Evolutionary conservation across 768 basidiomycete genomes (phyloP), one percentile per base, ranked within the genome.

Genomic region (Mycena vitilis): DNA sequence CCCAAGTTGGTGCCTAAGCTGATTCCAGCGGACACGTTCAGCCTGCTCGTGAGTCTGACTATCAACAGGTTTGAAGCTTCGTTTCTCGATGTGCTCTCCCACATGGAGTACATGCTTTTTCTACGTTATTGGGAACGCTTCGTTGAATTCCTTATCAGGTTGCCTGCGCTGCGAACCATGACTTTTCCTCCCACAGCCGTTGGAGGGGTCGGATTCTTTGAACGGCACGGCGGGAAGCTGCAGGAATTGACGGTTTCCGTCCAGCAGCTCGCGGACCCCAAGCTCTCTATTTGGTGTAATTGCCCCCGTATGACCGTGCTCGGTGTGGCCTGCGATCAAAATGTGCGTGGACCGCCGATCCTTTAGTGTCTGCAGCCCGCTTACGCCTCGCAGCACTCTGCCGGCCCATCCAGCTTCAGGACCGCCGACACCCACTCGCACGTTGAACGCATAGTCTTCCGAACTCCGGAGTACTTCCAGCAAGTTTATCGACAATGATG

Each of bases 151-250:
- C 25, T 18, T 15, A 25, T 12, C 56, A 67, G 66, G 45, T 38
- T 67, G 13, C 60, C 66, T 4, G 23, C 59, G 8, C 40, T 53
- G 18, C 57, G 37, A 4, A 38, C 47, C 23, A 49, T 22, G 18
- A 11, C 13, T 15, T 62, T 68, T 9, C 10, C 66, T 7, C 36
- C 52, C 11, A 38, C 9, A 11, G 15, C 48, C 18, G 10, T 5
- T 13, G 66, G 59, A 25, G 53, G 66, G 30, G 12, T 18, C 30
- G 10, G 9, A 2, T 67, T 67, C 34, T 61, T 67, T 18, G 5
- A 56, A 25, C 42, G 23, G 37, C 66, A 67, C 30, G 66, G 66
- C 8, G 15, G 15, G 4, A 67, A 67, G 44, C 60, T 67, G n/a
- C 30, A 36, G 11, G 38, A 47, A n/a, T 20, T 61, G 52, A 67